A percentile compares a stretch with the other conserved stretches of the same genome.
Evolutionary conservation across 176 grass and related monocot genomes (phyloP).

Genomic region (Calamus simplicifolius): DNA sequence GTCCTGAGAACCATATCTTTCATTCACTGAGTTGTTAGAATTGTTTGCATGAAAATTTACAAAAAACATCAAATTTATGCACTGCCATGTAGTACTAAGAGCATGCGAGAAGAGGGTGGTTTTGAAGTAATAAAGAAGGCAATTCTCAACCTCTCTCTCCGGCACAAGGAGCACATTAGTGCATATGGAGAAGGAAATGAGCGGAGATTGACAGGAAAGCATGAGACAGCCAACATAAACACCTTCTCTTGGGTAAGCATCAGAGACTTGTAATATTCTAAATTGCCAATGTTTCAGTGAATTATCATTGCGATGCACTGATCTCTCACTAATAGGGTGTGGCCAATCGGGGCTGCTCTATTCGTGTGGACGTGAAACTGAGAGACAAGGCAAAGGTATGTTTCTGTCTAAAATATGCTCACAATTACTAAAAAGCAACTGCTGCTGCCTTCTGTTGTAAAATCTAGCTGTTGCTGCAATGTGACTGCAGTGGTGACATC

Average conservation of each 20-base stretch:
- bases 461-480: neutral
- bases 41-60: too few species aligned
- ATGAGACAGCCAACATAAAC: slow-evolving; percentile 92
- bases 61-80: neutral
- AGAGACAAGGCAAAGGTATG: slow-evolving; percentile 85
- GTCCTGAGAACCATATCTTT: too few species aligned
- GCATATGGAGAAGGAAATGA: slow-evolving; percentile 99
- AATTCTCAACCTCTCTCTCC: slow-evolving; percentile 89
- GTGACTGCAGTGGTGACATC: neutral
- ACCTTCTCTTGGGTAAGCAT: slow-evolving; percentile 85
- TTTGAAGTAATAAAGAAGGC: slow-evolving; percentile 92
- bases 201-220: slow-evolving; percentile 77
- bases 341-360: slow-evolving; percentile 94
- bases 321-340: slow-evolving; percentile 48
- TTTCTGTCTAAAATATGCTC: neutral
- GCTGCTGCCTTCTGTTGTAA: slow-evolving; percentile 3
- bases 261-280: too few species aligned
- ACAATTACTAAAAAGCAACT: neutral
- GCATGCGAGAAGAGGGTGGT: slow-evolving; percentile 86
- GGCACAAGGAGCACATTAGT: slow-evolving; percentile 85
- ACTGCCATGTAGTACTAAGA: slow-evolving; percentile 56
- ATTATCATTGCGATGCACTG: too few species aligned
- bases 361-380: slow-evolving; percentile 94
- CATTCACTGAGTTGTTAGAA: too few species aligned
- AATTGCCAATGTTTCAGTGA: too few species aligned